These are phyloP conservation scores for Boletus tomentosulus DNA, from an alignment of 768 basidiomycete species.

Conservation along the genomic window DNA sequence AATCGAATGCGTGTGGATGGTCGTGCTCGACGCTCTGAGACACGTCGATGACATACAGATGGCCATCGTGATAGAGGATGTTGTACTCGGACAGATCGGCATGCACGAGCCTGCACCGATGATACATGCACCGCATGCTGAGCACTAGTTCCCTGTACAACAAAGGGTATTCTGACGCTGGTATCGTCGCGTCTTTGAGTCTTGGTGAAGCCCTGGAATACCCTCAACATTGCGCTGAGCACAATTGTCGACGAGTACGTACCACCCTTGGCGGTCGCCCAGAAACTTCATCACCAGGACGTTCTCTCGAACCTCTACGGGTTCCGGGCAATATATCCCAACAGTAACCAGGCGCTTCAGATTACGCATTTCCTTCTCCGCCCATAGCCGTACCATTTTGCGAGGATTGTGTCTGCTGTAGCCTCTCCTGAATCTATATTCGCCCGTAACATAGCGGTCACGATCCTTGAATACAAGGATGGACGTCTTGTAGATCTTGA, in stretches of 20 bases:
- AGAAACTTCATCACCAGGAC: constrained; percentile 95
- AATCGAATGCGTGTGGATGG: constrained; percentile 94
- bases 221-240: constrained; percentile 2
- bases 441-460: constrained; percentile 94
- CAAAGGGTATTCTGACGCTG: constrained; percentile 43
- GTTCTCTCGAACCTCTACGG: constrained; percentile 92
- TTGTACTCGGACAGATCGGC: constrained; percentile 99
- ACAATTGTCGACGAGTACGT: constrained; percentile 26
- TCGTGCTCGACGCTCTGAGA: constrained; percentile 99
- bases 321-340: constrained; percentile 83
- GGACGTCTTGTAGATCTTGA: constrained; percentile 98
- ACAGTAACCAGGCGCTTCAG: constrained; percentile 79
- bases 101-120: constrained; percentile 90
- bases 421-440: constrained; percentile 90
- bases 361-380: constrained; percentile 99
- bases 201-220: constrained; percentile 80
- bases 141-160: constrained; percentile 82
- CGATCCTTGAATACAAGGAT: constrained; percentile 97
- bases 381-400: constrained; percentile 99
- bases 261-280: constrained; percentile 81
- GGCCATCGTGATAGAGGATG: constrained; percentile 77
- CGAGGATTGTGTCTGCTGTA: constrained; percentile 89
- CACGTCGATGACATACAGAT: constrained; percentile 94
- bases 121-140: constrained; percentile 79
- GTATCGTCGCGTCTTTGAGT: constrained; percentile 80